Conservation (phyloP, 345 rosid genomes). For the Citrus sp. region DNA sequence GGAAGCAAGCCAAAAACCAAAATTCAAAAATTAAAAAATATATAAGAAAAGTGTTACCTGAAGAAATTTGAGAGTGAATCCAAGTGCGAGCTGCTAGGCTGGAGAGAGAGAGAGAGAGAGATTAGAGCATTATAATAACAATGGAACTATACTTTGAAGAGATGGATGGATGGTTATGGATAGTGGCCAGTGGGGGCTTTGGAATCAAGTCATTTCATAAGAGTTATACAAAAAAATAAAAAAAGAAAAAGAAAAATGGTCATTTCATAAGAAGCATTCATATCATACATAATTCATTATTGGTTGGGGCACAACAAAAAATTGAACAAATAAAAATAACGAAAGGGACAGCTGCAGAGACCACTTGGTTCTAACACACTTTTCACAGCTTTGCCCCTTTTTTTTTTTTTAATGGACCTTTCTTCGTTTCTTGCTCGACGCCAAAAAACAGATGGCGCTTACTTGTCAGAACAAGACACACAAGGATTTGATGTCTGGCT, state of each 20-base stretch:
- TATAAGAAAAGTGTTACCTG: conserved; percentile 2
- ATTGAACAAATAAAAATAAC: not conserved
- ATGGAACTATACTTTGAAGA: too few species aligned
- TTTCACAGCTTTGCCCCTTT: not conserved
- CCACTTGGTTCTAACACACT: conserved; percentile 1
- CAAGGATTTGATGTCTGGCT: not conserved
- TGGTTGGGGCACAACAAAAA: too few species aligned
- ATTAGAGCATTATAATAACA: too few species aligned
- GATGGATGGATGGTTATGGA: too few species aligned
- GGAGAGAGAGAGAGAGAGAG: not conserved
- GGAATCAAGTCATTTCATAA: too few species aligned
- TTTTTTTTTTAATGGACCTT: conserved; percentile 6
- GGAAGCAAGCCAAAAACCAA: not conserved
- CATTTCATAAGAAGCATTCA: not conserved
- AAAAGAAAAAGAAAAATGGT: too few species aligned
- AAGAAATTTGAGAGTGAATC: not conserved
- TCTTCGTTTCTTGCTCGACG: not conserved
- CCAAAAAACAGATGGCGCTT: not conserved
- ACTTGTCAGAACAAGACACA: not conserved
- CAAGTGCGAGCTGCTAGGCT: not conserved
- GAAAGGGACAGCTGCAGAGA: conserved; percentile 15
- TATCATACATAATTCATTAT: too few species aligned
- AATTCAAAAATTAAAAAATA: too few species aligned
- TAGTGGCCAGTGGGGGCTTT: too few species aligned
- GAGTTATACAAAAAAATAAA: too few species aligned